Evolutionary conservation across 108 stramenopile genomes (phyloP).

Genomic region (Aureococcus anophagefferens): DNA sequence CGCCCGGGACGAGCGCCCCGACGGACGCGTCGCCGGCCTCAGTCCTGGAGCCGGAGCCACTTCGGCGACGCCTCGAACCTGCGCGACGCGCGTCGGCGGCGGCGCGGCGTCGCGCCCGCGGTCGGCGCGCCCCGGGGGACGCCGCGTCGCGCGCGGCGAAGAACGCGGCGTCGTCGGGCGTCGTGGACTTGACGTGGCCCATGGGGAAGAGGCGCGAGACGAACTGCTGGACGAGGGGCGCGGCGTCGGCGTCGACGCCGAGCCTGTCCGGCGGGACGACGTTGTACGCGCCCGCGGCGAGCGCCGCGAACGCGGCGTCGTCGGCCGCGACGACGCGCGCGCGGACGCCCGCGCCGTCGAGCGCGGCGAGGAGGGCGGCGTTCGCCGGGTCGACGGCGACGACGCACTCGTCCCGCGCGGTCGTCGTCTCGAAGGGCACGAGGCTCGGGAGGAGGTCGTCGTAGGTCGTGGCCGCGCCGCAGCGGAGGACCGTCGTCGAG

Average conservation of each 20-base stretch:
- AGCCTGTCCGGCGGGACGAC: too few relatives aligned
- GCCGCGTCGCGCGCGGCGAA: too few relatives aligned
- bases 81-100: too few relatives aligned
- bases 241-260: background rate
- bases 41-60: background rate
- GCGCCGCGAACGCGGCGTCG: conserved; percentile 9
- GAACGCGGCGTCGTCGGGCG: background rate
- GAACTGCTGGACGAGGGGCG: background rate
- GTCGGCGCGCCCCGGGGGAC: too few relatives aligned
- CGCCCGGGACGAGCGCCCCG: too few relatives aligned
- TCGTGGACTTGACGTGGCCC: background rate
- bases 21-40: too few relatives aligned
- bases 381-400: conserved; percentile 41
- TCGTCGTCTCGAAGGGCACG: conserved; percentile 59
- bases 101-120: too few relatives aligned
- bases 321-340: too few relatives aligned
- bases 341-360: conserved; percentile 31
- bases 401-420: conserved; percentile 59
- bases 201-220: background rate
- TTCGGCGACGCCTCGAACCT: background rate
- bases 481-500: conserved; percentile 51
- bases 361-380: conserved; percentile 9
- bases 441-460: conserved; percentile 54
- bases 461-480: conserved; percentile 20
- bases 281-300: too few relatives aligned